Evolutionary conservation across 139 green algal genomes (phyloP).

Genomic region (Closterium sp.): DNA sequence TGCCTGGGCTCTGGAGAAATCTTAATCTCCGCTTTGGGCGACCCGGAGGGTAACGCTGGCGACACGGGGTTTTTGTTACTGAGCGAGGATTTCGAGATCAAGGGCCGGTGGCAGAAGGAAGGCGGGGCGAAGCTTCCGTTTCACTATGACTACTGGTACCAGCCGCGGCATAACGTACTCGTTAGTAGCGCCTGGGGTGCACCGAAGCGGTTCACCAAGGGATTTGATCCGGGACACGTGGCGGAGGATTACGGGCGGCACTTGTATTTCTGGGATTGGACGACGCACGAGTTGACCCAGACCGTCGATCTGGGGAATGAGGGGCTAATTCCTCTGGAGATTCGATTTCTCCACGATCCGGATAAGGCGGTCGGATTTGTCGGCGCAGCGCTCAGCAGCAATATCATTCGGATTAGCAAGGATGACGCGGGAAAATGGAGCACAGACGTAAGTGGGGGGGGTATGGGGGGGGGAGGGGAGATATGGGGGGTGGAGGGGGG

Average conservation of each 20-base stretch:
- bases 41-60: slow-evolving; percentile 60
- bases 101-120: neutral
- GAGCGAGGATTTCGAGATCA: slow-evolving; percentile 66
- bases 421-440: neutral
- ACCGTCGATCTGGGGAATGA: slow-evolving; percentile 70
- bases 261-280: slow-evolving; percentile 79
- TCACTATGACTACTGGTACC: slow-evolving; percentile 72
- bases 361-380: slow-evolving; percentile 66
- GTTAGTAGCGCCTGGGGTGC: slow-evolving; percentile 71
- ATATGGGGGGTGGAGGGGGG: too few relatives aligned
- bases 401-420: slow-evolving; percentile 72
- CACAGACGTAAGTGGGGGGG: too few relatives aligned
- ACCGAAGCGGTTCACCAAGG: slow-evolving; percentile 54
- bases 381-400: slow-evolving; percentile 72
- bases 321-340: slow-evolving; percentile 68
- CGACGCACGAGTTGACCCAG: slow-evolving; percentile 58
- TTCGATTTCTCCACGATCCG: slow-evolving; percentile 80
- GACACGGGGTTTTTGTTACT: slow-evolving; percentile 76
- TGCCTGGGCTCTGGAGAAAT: slow-evolving; percentile 69
- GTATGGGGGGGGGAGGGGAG: too few relatives aligned
- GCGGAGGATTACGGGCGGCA: slow-evolving; percentile 61
- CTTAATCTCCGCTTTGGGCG: slow-evolving; percentile 68
- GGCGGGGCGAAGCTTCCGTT: neutral
- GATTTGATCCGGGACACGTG: slow-evolving; percentile 56
- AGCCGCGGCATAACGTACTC: slow-evolving; percentile 80